These are phyloP conservation scores for Fragaria iinumae DNA, from an alignment of 306 rosid genomes.

Conservation along the genomic window DNA sequence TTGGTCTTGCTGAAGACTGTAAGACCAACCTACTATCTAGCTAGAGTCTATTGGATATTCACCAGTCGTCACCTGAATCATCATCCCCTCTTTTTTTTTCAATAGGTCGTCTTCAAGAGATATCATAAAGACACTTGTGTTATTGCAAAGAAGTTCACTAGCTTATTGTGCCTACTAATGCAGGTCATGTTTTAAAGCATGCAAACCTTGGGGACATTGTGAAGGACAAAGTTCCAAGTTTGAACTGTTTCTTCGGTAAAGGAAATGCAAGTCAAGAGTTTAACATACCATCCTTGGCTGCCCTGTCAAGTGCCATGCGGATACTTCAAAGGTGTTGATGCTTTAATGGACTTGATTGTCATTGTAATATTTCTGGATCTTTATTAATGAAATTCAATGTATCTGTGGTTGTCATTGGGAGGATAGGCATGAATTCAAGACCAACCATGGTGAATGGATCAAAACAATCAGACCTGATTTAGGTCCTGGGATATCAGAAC, in stretches of 20 bases:
- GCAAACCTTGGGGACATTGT: constrained; percentile 66
- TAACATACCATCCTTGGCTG: constrained; percentile 74
- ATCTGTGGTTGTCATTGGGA: constrained; percentile 14
- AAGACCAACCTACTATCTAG: neutral
- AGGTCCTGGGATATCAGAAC: constrained; percentile 82
- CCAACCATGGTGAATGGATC: constrained; percentile 79
- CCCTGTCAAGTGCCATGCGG: constrained; percentile 70
- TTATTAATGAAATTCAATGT: constrained; percentile 6
- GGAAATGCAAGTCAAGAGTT: constrained; percentile 43
- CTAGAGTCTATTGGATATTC: neutral
- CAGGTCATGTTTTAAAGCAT: constrained; percentile 63
- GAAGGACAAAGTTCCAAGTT: constrained; percentile 61
- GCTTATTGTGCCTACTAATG: constrained; percentile 18
- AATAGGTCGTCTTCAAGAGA: neutral
- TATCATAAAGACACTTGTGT: neutral
- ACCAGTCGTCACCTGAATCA: neutral
- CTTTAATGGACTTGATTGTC: constrained; percentile 15
- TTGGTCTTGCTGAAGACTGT: no score
- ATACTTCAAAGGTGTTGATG: constrained; percentile 59
- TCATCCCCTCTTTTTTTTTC: neutral
- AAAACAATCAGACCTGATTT: constrained; percentile 57
- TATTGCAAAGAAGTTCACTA: neutral
- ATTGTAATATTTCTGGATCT: constrained; percentile 11
- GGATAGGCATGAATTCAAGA: constrained; percentile 75
- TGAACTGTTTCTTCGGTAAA: constrained; percentile 51